phyloP scores from a whole-genome alignment of 2,329 filamentous ascomycete species.

The Fusarium sp. region DNA sequence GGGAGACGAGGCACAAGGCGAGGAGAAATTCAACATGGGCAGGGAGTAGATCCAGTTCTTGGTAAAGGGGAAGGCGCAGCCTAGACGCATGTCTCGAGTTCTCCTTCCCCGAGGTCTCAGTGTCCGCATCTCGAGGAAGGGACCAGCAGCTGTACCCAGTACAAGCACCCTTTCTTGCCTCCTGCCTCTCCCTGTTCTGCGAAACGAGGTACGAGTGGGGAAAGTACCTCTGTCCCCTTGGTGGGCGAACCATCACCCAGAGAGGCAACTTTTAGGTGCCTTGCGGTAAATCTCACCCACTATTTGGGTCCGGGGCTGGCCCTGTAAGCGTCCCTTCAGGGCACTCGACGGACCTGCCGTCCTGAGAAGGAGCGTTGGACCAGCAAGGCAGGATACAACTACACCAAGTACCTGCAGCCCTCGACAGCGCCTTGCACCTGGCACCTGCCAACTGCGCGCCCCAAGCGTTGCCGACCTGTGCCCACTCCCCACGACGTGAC shows the following conservation, averaged over 20 bases:
- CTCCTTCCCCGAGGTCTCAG: slow-evolving; percentile 11
- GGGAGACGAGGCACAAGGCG: background rate
- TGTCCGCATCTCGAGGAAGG: slow-evolving; percentile 3
- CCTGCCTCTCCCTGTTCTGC: slow-evolving; percentile 5
- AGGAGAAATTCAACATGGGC: background rate
- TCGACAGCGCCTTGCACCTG: slow-evolving; percentile 21
- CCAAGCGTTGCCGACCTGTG: slow-evolving; percentile 35
- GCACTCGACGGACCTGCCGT: slow-evolving; percentile 15
- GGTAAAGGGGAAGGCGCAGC: slow-evolving; percentile 8
- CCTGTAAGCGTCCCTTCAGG: slow-evolving; percentile 4
- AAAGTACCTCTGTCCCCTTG: slow-evolving; percentile 30
- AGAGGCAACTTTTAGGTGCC: background rate
- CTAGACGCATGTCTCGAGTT: slow-evolving; percentile 20
- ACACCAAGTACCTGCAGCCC: slow-evolving; percentile 16
- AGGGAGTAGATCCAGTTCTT: background rate
- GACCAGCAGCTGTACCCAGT: slow-evolving; percentile 6
- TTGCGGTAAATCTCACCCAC: slow-evolving; percentile 5
- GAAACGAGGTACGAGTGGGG: slow-evolving; percentile 12
- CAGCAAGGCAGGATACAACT: slow-evolving; percentile 5
- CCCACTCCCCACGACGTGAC: slow-evolving; percentile 41
- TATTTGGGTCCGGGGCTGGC: background rate
- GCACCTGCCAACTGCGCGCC: slow-evolving; percentile 38
- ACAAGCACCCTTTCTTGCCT: slow-evolving; percentile 10
- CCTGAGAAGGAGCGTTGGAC: background rate
- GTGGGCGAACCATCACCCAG: slow-evolving; percentile 20